These are phyloP conservation scores for Coniosporium tulheliwenetii DNA, from an alignment of 2,329 filamentous ascomycete species.

Conservation along the genomic window DNA sequence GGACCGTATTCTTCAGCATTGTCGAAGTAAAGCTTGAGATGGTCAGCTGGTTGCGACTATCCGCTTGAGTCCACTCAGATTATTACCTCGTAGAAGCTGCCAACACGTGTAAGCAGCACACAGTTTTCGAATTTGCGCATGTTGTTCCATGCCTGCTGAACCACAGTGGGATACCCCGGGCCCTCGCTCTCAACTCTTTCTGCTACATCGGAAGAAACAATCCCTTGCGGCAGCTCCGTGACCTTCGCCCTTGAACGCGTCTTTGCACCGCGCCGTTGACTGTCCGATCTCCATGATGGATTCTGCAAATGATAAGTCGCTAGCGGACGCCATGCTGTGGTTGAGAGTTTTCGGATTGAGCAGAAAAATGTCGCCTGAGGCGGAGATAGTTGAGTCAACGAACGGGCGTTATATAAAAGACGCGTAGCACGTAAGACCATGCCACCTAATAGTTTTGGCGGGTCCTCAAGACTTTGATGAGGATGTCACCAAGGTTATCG, in stretches of 20 bases:
- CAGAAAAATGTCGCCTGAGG: not conserved
- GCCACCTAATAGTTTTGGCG: too few relatives aligned
- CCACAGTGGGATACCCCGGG: conserved; percentile 66
- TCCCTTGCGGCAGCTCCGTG: conserved; percentile 40
- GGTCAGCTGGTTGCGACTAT: not conserved
- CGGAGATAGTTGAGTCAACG: not conserved
- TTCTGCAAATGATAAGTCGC: not conserved
- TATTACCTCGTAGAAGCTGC: conserved; percentile 75
- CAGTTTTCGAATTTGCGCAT: conserved; percentile 86
- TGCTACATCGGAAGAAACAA: conserved; percentile 26
- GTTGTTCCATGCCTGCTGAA: conserved; percentile 68
- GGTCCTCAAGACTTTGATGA: too few relatives aligned
- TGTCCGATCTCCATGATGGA: not conserved
- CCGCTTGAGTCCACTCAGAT: not conserved
- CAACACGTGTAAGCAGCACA: conserved; percentile 79
- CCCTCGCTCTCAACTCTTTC: conserved; percentile 28
- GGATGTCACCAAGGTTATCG: too few relatives aligned
- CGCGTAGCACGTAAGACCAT: too few relatives aligned
- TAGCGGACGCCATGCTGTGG: not conserved
- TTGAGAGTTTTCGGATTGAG: not conserved
- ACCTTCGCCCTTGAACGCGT: conserved; percentile 18
- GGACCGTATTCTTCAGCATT: conserved; percentile 84
- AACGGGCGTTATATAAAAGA: not conserved
- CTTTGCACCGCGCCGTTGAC: conserved; percentile 22
- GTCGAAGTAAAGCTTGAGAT: conserved; percentile 63